Evolutionary conservation across 371 early-diverging fungal species (phyloP), one percentile per base, ranked within the genome.

Genomic region (Apophysomyces ossiformis): DNA sequence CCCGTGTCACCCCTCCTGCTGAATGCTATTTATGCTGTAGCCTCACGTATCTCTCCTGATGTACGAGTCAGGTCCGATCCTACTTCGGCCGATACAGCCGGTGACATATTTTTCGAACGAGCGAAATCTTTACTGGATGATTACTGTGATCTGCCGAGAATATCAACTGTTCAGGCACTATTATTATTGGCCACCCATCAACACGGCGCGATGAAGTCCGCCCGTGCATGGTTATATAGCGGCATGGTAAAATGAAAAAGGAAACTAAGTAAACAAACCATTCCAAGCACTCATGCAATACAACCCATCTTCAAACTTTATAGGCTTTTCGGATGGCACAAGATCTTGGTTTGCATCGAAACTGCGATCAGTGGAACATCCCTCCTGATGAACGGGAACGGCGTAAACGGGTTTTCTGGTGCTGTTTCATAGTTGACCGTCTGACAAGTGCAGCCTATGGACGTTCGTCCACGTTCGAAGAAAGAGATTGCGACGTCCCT

Each of bases 161-260:
- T 87, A 38, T 81, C 86, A 15, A 89, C 89, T 0, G 79, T 89
- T 12, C 89, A 89, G 43, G 86, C 87, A 0, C 67, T 89, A 7
- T 46, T 89, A 8, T 67, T 89, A 1, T 43, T 89, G 35, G 77
- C 86, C 1, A 73, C 77, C 65, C 75, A 86, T 70, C 79, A 89
- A 59, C 79, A 87, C 64, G 78, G 87, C 62, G 76, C 77, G 65
- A 77, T 82, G 77, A 61, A 78, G 41, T 71, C 79, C 13, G 77
- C 79, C 8, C 78, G 82, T 36, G 72, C 81, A 11, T 83, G 83
- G 83, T 43, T 83, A 6, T 83, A 82, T 44, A 78, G 73, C 72
- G 83, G 82, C 63, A 83, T 83, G 73, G 84, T 82, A 72, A 77
- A 60, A 39, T 26, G 32, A 26, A 26, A 26, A 26, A 26, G 32